Percentiles rank a stretch among this genome's conserved stretches.
phyloP scores from a whole-genome alignment of 2,329 filamentous ascomycete species.

The Trichoderma koningiopsis region DNA sequence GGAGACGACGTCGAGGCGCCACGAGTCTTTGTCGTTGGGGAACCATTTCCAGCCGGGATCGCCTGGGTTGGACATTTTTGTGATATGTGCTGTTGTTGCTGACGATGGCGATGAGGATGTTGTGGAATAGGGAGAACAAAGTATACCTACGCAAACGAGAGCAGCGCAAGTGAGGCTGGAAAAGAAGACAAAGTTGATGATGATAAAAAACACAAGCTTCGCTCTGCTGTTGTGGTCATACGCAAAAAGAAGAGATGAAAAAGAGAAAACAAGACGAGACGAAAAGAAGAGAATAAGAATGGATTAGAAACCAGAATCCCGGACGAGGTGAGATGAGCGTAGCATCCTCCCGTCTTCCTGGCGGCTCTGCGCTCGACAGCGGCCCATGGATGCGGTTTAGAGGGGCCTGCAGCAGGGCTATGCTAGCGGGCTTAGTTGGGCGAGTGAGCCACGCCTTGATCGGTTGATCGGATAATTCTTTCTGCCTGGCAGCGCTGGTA shows the following conservation, averaged over 20 bases:
- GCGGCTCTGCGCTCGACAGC: neutral
- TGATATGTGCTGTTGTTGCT: neutral
- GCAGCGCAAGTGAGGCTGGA: neutral
- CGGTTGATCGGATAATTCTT: neutral
- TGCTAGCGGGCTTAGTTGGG: neutral
- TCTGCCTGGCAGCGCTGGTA: too few species aligned
- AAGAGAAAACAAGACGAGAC: neutral
- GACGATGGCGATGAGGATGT: neutral
- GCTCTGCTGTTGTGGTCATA: neutral
- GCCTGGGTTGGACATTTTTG: slow-evolving; percentile 33
- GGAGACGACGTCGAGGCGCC: slow-evolving; percentile 63
- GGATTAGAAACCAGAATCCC: neutral
- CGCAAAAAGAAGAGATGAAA: neutral
- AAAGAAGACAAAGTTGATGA: neutral
- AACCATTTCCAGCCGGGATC: slow-evolving; percentile 46
- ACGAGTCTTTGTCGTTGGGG: slow-evolving; percentile 46
- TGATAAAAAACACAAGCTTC: neutral
- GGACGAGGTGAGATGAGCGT: neutral
- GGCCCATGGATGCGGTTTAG: neutral
- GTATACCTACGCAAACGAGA: neutral
- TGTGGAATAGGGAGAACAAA: neutral
- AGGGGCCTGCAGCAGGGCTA: neutral
- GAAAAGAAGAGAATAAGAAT: slow-evolving; percentile 9
- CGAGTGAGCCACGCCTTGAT: neutral
- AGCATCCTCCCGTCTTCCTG: neutral